Evolutionary conservation across 495 filamentous ascomycete genomes (phyloP).

Genomic region (Niebla homalea): DNA sequence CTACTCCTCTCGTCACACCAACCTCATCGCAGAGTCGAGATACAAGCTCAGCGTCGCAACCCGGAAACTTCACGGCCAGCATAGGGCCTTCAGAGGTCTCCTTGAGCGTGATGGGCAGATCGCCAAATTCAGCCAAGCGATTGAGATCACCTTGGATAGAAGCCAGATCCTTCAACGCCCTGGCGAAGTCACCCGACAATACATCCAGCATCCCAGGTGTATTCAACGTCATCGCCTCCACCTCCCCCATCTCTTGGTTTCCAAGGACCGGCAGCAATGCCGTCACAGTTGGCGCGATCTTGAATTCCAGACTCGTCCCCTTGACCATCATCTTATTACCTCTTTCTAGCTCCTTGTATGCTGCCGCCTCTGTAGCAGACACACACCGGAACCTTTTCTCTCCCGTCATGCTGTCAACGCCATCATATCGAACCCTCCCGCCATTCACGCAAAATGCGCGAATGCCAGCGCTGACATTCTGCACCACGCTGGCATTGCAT

Average conservation of each 20-base stretch:
- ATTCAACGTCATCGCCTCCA: conserved; percentile 43
- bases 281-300: conserved; percentile 67
- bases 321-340: conserved; percentile 38
- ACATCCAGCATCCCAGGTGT: conserved; percentile 68
- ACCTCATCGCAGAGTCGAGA: conserved; percentile 76
- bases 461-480: conserved; percentile 83
- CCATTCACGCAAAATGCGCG: conserved; percentile 83
- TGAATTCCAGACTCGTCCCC: conserved; percentile 57
- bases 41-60: conserved; percentile 75
- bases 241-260: conserved; percentile 20
- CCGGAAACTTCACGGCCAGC: conserved; percentile 75
- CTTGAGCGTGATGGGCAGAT: conserved; percentile 62
- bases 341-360: conserved; percentile 4
- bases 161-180: conserved; percentile 71
- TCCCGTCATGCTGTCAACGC: conserved; percentile 48
- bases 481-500: conserved; percentile 76
- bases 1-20: conserved; percentile 62
- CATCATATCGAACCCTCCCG: conserved; percentile 73
- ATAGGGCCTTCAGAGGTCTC: conserved; percentile 32
- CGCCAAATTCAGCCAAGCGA: conserved; percentile 58
- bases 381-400: conserved; percentile 67
- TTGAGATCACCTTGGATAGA: conserved; percentile 71
- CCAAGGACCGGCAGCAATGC: conserved; percentile 13
- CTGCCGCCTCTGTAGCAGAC: conserved; percentile 48
- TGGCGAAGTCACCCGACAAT: conserved; percentile 78